phyloP scores from a whole-genome alignment of 2,329 filamentous ascomycete genomes.

The Magnaporthales sp. region DNA sequence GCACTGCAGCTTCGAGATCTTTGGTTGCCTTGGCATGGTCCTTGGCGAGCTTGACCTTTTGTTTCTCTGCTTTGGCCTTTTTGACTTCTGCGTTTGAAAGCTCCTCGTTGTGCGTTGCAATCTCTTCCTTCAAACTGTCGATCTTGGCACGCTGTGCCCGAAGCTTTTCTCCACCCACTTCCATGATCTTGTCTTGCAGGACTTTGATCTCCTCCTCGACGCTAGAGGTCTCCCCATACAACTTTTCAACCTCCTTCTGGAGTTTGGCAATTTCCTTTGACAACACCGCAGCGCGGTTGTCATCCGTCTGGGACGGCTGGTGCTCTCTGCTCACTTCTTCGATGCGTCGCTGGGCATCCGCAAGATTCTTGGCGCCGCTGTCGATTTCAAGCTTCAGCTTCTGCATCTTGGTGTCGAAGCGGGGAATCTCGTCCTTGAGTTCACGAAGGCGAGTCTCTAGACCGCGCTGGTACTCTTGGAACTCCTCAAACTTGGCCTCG shows the following conservation, averaged over 20 bases:
- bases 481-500: constrained; percentile 73
- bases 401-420: constrained; percentile 81
- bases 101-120: constrained; percentile 70
- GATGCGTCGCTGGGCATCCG: constrained; percentile 75
- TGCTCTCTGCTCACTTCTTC: constrained; percentile 78
- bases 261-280: constrained; percentile 71
- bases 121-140: constrained; percentile 79
- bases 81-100: constrained; percentile 80
- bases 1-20: constrained; percentile 64
- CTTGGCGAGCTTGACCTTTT: constrained; percentile 78
- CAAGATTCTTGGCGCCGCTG: constrained; percentile 74
- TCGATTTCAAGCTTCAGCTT: constrained; percentile 86
- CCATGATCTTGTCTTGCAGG: constrained; percentile 96
- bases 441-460: constrained; percentile 66
- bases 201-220: constrained; percentile 89
- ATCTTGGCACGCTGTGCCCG: constrained; percentile 86
- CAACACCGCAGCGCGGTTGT: constrained; percentile 61
- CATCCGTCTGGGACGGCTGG: constrained; percentile 71
- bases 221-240: constrained; percentile 77
- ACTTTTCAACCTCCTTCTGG: constrained; percentile 68
- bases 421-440: constrained; percentile 70
- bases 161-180: constrained; percentile 89
- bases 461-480: constrained; percentile 76
- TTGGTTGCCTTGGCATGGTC: constrained; percentile 68
- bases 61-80: constrained; percentile 90